Percentiles rank a stretch among this genome's conserved stretches.
Evolutionary conservation across 768 basidiomycete species (phyloP).

Genomic region (Mycena chlorophos): DNA sequence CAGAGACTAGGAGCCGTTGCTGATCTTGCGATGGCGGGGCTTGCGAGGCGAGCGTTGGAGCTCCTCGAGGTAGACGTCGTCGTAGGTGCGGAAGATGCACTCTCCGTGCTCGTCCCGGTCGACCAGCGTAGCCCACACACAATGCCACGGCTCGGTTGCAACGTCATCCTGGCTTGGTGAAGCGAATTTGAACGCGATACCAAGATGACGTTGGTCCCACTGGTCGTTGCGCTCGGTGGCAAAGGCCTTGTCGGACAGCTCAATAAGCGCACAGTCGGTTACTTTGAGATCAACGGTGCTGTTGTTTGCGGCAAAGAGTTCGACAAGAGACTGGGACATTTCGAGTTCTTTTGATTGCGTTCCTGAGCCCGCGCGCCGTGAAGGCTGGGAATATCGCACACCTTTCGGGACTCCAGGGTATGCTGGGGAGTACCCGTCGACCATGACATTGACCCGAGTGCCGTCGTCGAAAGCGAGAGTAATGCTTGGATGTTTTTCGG

Average conservation of each 20-base stretch:
- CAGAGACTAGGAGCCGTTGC: not conserved
- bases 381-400: not conserved
- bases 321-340: conserved; percentile 46
- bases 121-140: conserved; percentile 62
- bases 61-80: conserved; percentile 57
- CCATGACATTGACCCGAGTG: conserved; percentile 49
- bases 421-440: conserved; percentile 62
- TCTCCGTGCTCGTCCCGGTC: conserved; percentile 46
- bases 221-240: conserved; percentile 29
- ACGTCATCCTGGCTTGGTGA: conserved; percentile 28
- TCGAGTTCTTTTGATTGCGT: conserved; percentile 45
- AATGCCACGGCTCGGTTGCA: conserved; percentile 46
- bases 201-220: conserved; percentile 51
- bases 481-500: conserved; percentile 45
- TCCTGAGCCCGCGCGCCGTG: not conserved
- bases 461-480: conserved; percentile 50
- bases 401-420: conserved; percentile 53
- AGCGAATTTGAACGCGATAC: conserved; percentile 55
- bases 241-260: conserved; percentile 60
- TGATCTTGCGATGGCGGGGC: conserved; percentile 15
- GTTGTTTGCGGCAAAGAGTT: conserved; percentile 35
- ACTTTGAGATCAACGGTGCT: conserved; percentile 43
- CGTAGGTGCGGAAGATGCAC: conserved; percentile 58
- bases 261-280: conserved; percentile 53
- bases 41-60: conserved; percentile 45